A percentile compares a stretch with the other conserved stretches of the same genome.
Evolutionary conservation across 2,329 filamentous ascomycete species (phyloP).

Genomic region (Penicillium freii): DNA sequence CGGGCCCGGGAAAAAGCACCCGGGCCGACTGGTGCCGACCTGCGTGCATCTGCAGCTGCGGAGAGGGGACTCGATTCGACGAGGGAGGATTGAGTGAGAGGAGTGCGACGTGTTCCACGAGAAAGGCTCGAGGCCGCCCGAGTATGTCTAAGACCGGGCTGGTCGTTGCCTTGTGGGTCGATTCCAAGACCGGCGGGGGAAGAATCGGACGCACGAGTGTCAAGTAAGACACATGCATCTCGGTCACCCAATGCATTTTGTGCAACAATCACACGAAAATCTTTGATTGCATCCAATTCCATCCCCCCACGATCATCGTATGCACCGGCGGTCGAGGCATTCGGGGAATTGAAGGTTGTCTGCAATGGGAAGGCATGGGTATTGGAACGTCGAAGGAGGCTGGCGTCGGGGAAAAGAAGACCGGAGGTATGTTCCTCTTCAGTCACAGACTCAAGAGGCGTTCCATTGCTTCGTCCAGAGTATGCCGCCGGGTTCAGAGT

Average conservation of each 20-base stretch:
- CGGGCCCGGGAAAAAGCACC: constrained; percentile 44
- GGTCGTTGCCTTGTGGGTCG: constrained; percentile 35
- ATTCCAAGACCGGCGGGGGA: constrained; percentile 36
- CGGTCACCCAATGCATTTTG: constrained; percentile 50
- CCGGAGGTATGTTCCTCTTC: constrained; percentile 51
- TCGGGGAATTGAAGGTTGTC: constrained; percentile 44
- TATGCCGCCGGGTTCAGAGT: constrained; percentile 44
- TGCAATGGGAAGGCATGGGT: constrained; percentile 43
- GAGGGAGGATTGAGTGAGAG: constrained; percentile 36
- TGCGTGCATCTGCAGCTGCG: constrained; percentile 33
- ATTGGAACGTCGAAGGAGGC: constrained; percentile 42
- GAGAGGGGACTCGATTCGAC: constrained; percentile 36
- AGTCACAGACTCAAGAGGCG: constrained; percentile 48
- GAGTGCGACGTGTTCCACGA: constrained; percentile 34
- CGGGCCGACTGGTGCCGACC: constrained; percentile 32
- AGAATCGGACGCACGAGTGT: constrained; percentile 38
- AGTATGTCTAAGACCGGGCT: constrained; percentile 32
- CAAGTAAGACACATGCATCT: constrained; percentile 48
- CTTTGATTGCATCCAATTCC: constrained; percentile 45
- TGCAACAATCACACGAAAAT: constrained; percentile 48
- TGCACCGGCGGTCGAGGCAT: constrained; percentile 42
- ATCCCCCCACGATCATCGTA: constrained; percentile 50
- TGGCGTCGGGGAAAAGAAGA: constrained; percentile 48
- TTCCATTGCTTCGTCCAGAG: constrained; percentile 35
- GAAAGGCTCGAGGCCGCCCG: constrained; percentile 41